Percentiles rank a stretch among this genome's conserved stretches.
Conservation (phyloP, 2,329 filamentous ascomycete species). For the Aspergillus pseudotamarii region DNA sequence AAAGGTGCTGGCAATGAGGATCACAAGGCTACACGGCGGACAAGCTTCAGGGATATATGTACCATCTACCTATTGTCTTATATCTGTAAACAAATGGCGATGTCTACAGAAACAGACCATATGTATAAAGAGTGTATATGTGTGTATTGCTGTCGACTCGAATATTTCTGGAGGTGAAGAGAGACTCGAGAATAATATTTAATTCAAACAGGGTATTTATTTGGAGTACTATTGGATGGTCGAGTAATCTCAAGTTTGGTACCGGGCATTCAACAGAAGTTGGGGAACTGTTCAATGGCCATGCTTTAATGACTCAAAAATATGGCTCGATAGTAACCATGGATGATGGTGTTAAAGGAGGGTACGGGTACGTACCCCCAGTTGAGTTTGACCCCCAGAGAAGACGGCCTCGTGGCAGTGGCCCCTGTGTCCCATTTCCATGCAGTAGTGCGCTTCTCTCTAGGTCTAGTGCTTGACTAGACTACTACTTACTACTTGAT, state of each 20-base stretch:
- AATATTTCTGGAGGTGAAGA: neutral
- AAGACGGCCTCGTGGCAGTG: conserved; percentile 32
- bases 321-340: conserved; percentile 8
- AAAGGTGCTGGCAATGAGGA: neutral
- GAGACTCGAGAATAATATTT: neutral
- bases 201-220: neutral
- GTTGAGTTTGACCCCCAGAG: conserved; percentile 18
- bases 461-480: conserved; percentile 25
- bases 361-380: neutral
- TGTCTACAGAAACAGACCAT: neutral
- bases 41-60: neutral
- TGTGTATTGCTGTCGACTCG: neutral
- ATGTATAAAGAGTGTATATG: neutral
- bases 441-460: conserved; percentile 26
- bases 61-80: neutral
- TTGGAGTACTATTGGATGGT: conserved; percentile 7
- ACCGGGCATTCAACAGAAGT: conserved; percentile 14
- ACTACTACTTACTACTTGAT: neutral
- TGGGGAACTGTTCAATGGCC: neutral
- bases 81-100: neutral
- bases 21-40: neutral
- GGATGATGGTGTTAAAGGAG: conserved; percentile 5
- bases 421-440: conserved; percentile 9
- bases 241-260: conserved; percentile 14
- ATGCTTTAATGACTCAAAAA: conserved; percentile 1